A percentile compares a stretch with the other conserved stretches of the same genome.
Conservation (phyloP, 208 protist species). For the Trichomonas vaginalis region DNA sequence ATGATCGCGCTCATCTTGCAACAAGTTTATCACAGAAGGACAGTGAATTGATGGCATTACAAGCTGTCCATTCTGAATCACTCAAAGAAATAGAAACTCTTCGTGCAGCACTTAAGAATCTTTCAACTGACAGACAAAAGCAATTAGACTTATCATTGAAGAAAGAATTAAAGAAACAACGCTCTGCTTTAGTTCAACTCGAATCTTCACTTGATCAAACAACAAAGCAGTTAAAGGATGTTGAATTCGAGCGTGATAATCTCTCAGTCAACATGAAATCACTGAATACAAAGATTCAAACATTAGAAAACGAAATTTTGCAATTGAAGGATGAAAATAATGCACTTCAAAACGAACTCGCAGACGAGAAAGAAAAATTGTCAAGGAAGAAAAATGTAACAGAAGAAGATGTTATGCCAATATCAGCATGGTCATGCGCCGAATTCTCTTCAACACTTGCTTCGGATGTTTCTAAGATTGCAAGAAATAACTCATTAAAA, state of each 20-base stretch:
- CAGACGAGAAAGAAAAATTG: neutral
- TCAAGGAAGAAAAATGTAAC: neutral
- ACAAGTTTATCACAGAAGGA: neutral
- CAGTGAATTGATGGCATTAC: neutral
- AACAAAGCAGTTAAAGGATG: neutral
- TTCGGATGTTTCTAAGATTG: neutral
- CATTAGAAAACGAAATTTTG: neutral
- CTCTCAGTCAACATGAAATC: neutral
- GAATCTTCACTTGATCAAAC: neutral
- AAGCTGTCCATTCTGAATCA: neutral
- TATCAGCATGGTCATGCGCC: neutral
- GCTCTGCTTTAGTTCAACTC: neutral
- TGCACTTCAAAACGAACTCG: neutral
- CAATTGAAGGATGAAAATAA: neutral
- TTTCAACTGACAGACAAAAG: neutral
- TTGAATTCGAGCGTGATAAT: neutral
- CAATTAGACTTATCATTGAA: neutral
- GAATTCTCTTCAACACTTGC: neutral
- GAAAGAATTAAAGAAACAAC: neutral
- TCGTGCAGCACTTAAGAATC: neutral
- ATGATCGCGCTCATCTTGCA: neutral
- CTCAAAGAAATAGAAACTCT: neutral
- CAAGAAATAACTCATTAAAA: neutral
- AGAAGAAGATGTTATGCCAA: neutral
- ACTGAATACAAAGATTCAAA: neutral